These are phyloP conservation scores for Odonthalia washingtoniensis DNA, from an alignment of 31 red algal genomes.

Conservation along the genomic window DNA sequence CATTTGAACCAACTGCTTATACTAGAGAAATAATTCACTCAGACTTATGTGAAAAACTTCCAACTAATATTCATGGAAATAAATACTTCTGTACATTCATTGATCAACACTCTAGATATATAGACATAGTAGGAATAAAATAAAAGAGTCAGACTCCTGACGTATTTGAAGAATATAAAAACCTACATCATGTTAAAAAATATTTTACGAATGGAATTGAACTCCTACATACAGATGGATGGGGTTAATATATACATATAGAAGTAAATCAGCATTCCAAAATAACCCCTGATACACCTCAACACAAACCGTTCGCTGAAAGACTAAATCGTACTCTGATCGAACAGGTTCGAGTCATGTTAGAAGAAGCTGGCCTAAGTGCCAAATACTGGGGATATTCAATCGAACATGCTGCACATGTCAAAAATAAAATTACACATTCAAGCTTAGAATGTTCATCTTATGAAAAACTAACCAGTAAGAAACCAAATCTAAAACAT, in stretches of 20 bases:
- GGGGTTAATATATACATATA: not conserved
- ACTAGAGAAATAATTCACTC: conserved; percentile 12
- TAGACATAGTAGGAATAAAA: not conserved
- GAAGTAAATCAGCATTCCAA: not conserved
- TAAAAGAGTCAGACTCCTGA: not conserved
- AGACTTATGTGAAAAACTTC: conserved; percentile 22
- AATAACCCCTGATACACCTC: conserved; percentile 23
- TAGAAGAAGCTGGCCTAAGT: not conserved
- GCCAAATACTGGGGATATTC: conserved; percentile 20
- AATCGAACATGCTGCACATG: not conserved
- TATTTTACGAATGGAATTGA: not conserved
- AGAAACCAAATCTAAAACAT: not conserved
- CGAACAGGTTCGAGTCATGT: not conserved
- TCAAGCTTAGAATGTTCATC: not conserved
- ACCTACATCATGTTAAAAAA: not conserved
- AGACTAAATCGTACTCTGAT: not conserved
- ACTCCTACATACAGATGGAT: not conserved
- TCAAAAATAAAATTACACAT: not conserved
- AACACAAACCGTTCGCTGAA: conserved; percentile 24
- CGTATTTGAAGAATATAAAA: conserved; percentile 18
- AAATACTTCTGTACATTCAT: conserved; percentile 12
- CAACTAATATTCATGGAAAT: conserved; percentile 4
- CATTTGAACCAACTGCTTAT: not conserved
- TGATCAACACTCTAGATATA: conserved; percentile 18
- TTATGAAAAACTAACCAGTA: not conserved